phyloP scores from a whole-genome alignment of 2,329 filamentous ascomycete species.

The Harringtonia lauricola region DNA sequence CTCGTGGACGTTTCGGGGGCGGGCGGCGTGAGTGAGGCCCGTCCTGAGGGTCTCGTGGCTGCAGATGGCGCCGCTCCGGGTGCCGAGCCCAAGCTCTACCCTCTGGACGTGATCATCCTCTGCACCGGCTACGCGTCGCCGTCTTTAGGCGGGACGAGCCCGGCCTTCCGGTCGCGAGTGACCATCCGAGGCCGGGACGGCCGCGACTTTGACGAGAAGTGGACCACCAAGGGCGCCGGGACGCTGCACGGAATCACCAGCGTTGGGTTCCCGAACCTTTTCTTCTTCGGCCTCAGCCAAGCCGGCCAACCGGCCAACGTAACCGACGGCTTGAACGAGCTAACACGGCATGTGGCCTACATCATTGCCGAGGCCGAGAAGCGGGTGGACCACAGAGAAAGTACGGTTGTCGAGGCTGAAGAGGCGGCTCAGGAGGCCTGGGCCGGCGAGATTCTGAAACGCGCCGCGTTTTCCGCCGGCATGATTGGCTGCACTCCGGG shows the following conservation, averaged over 20 bases:
- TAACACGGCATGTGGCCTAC: neutral
- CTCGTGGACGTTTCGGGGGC: slow-evolving; percentile 51
- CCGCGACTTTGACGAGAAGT: neutral
- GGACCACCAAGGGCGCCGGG: neutral
- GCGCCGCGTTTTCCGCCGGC: neutral
- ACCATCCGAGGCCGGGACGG: neutral
- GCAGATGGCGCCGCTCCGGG: too few relatives aligned
- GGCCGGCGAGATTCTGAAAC: neutral
- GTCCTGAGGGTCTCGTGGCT: slow-evolving; percentile 32
- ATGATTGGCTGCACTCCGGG: neutral
- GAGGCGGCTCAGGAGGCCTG: neutral
- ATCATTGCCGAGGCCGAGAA: neutral
- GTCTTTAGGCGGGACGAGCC: neutral
- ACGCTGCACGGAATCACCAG: neutral
- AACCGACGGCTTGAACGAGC: neutral
- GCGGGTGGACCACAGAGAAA: neutral
- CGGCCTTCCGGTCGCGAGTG: neutral
- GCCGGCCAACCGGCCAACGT: neutral
- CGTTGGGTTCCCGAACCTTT: neutral
- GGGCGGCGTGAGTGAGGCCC: slow-evolving; percentile 35
- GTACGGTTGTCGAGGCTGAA: neutral
- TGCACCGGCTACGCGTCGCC: neutral
- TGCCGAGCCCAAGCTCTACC: slow-evolving; percentile 33
- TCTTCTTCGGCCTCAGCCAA: neutral
- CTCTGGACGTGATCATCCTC: slow-evolving; percentile 18